Percentiles rank a stretch among this genome's conserved stretches.
Conservation (phyloP, 2,329 filamentous ascomycete genomes). For the Colletotrichum ledebouriae region DNA sequence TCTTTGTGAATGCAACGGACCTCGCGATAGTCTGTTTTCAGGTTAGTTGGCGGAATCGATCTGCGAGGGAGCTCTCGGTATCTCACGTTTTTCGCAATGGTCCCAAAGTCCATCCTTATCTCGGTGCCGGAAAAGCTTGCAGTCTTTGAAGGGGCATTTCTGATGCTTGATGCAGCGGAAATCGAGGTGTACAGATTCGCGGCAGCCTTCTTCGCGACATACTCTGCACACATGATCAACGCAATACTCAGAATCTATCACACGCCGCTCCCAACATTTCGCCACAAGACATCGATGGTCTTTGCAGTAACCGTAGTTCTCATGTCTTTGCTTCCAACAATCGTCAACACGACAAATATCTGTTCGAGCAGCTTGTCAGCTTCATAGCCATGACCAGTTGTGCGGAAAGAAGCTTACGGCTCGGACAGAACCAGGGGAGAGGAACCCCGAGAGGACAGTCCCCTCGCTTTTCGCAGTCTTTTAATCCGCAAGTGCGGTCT, state of each 20-base stretch:
- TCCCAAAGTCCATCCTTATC: constrained; percentile 25
- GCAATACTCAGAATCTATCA: constrained; percentile 20
- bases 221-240: constrained; percentile 26
- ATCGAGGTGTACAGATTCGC: constrained; percentile 17
- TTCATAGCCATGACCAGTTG: constrained; percentile 2
- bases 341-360: constrained; percentile 31
- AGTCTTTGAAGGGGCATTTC: constrained; percentile 32
- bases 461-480: constrained; percentile 21
- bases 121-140: constrained; percentile 13
- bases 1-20: constrained; percentile 25
- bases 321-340: constrained; percentile 31
- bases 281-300: constrained; percentile 29
- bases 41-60: neutral
- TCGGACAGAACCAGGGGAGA: constrained; percentile 37
- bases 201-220: constrained; percentile 30
- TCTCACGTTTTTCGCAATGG: constrained; percentile 35
- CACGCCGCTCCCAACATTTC: constrained; percentile 30
- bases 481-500: constrained; percentile 35
- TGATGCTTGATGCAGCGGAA: constrained; percentile 30
- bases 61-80: too few species aligned
- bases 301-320: constrained; percentile 28
- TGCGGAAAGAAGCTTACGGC: constrained; percentile 28
- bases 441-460: constrained; percentile 29
- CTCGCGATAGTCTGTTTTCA: constrained; percentile 16
- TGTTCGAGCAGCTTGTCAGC: constrained; percentile 17